A percentile compares a stretch with the other conserved stretches of the same genome.
Evolutionary conservation across 352 stramenopile species (phyloP).

Genomic region (Thalassiosira livingstoniorum): DNA sequence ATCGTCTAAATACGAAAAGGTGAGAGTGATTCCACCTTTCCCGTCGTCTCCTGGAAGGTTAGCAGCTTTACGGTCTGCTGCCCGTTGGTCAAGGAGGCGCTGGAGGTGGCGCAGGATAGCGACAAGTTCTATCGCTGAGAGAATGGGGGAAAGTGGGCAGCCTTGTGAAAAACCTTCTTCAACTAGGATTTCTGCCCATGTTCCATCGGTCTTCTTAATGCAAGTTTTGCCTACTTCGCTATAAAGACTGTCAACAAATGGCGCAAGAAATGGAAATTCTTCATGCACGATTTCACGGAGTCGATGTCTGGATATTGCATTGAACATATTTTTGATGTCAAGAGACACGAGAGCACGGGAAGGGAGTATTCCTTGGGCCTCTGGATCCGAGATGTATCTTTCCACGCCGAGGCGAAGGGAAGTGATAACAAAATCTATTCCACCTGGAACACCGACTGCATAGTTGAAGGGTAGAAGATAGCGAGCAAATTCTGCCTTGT

Average conservation of each 20-base stretch:
- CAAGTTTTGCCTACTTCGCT: not conserved
- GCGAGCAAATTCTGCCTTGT: not conserved
- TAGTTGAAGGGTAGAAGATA: not conserved
- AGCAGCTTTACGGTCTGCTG: not conserved
- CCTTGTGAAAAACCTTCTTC: conserved; percentile 32
- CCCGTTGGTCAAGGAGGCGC: conserved; percentile 6
- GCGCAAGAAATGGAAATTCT: not conserved
- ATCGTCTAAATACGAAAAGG: conserved; percentile 36
- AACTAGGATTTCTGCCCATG: conserved; percentile 11
- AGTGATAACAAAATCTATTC: not conserved
- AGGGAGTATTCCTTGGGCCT: not conserved
- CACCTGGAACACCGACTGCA: not conserved
- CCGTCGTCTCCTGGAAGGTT: conserved; percentile 2
- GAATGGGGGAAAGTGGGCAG: conserved; percentile 18
- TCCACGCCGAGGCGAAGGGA: not conserved
- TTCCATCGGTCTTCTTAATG: conserved; percentile 9
- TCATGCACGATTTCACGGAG: not conserved
- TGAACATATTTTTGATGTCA: not conserved
- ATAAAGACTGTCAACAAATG: conserved; percentile 4
- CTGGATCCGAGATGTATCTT: conserved; percentile 1
- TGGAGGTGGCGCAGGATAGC: not conserved
- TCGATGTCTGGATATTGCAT: not conserved
- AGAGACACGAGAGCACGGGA: not conserved
- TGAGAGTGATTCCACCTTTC: not conserved
- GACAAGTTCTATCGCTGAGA: conserved; percentile 15